Conservation (phyloP, 192 early-diverging fungal genomes). For the Mortierella claussenii region DNA sequence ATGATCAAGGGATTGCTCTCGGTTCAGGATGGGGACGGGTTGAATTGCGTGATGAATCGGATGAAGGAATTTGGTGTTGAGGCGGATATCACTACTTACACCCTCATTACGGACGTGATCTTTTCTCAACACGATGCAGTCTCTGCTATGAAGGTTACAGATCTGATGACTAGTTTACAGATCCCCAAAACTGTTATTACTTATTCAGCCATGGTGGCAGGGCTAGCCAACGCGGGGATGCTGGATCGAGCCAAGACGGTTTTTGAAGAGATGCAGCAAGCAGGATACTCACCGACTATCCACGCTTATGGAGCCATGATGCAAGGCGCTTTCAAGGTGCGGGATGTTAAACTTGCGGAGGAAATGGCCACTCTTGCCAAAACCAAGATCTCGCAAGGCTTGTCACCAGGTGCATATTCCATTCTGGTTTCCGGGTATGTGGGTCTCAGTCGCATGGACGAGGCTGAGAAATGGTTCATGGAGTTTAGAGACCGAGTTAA, state of each 20-base stretch:
- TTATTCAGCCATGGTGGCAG: conserved; percentile 40
- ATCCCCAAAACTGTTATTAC: conserved; percentile 19
- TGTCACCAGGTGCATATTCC: conserved; percentile 28
- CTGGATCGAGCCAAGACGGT: conserved; percentile 6
- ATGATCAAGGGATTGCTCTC: conserved; percentile 45
- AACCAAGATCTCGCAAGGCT: conserved; percentile 6
- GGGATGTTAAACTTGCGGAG: conserved; percentile 22
- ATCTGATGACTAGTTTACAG: conserved; percentile 15
- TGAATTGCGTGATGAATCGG: conserved; percentile 5
- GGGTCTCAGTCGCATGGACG: conserved; percentile 27
- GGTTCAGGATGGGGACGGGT: conserved; percentile 7
- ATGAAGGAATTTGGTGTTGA: conserved; percentile 15
- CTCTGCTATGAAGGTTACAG: conserved; percentile 20
- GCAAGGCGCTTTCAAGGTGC: conserved; percentile 30
- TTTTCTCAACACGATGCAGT: conserved; percentile 28
- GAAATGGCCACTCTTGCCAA: conserved; percentile 30
- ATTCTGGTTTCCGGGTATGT: conserved; percentile 44
- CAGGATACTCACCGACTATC: conserved; percentile 18
- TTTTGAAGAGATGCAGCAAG: conserved; percentile 26
- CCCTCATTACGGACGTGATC: conserved; percentile 21
- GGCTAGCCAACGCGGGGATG: conserved; percentile 7
- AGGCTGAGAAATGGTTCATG: conserved; percentile 27
- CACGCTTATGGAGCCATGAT: conserved; percentile 45
- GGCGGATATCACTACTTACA: conserved; percentile 18
- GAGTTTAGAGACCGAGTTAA: conserved; percentile 1